phyloP scores from a whole-genome alignment of 805 yeast genomes.

The Ogataea zsoltii region DNA sequence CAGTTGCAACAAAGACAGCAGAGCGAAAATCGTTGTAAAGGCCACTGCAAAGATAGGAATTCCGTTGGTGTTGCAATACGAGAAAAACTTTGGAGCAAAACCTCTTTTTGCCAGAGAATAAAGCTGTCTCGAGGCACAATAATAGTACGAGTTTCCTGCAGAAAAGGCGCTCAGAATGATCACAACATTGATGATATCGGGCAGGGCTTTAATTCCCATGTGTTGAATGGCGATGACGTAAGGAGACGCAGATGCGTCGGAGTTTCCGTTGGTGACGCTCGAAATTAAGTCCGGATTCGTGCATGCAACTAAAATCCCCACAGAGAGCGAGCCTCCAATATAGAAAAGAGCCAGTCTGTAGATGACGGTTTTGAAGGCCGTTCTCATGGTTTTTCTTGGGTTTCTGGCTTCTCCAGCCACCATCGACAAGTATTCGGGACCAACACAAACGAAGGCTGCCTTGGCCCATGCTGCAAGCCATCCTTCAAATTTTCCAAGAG shows the following conservation, averaged over 20 bases:
- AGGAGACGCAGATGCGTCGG: conserved; percentile 78
- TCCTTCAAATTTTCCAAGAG: conserved; percentile 43
- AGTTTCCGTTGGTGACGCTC: conserved; percentile 55
- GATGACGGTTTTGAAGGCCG: conserved; percentile 43
- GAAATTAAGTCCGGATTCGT: conserved; percentile 35
- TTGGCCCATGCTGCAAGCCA: conserved; percentile 40
- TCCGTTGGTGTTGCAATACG: conserved; percentile 62
- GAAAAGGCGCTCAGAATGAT: conserved; percentile 72
- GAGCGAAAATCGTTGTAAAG: conserved; percentile 56
- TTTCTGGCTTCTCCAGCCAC: conserved; percentile 45
- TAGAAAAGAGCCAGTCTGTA: conserved; percentile 46
- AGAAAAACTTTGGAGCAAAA: conserved; percentile 67
- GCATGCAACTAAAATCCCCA: conserved; percentile 40
- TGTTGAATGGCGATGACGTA: conserved; percentile 75
- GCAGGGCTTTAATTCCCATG: conserved; percentile 62
- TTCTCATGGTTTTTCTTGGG: conserved; percentile 42
- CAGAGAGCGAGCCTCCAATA: conserved; percentile 44
- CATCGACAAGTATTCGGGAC: conserved; percentile 47
- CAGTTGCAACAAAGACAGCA: conserved; percentile 61
- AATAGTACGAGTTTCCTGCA: conserved; percentile 79
- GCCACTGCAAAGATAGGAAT: conserved; percentile 64
- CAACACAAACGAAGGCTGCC: conserved; percentile 42
- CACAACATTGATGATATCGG: conserved; percentile 74
- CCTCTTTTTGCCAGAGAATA: conserved; percentile 70
- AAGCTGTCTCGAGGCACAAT: conserved; percentile 61